Conservation (phyloP, 2,329 filamentous ascomycete genomes). For the Epicoccum nigrum region DNA sequence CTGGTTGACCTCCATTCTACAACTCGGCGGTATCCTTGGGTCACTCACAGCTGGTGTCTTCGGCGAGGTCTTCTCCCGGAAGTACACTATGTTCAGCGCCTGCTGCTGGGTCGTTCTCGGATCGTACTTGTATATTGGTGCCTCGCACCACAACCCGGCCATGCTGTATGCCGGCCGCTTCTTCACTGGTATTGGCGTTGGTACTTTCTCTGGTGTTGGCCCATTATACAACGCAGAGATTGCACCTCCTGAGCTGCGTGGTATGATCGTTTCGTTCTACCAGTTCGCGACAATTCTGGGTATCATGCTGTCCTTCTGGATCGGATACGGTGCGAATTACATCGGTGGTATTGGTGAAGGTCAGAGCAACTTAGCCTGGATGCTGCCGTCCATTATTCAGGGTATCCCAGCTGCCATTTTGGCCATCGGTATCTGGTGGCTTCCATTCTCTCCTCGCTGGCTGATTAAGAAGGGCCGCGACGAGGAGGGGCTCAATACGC, state of each 20-base stretch:
- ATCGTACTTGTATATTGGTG: slow-evolving; percentile 54
- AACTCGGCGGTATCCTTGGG: slow-evolving; percentile 58
- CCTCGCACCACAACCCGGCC: slow-evolving; percentile 47
- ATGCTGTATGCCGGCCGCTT: slow-evolving; percentile 58
- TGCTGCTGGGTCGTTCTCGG: slow-evolving; percentile 52
- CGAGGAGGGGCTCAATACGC: slow-evolving; percentile 28
- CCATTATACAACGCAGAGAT: slow-evolving; percentile 56
- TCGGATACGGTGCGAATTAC: slow-evolving; percentile 38
- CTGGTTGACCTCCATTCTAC: slow-evolving; percentile 60
- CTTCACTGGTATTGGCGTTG: slow-evolving; percentile 58
- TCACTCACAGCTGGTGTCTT: slow-evolving; percentile 57
- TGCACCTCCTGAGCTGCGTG: slow-evolving; percentile 35
- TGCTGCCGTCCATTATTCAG: slow-evolving; percentile 36
- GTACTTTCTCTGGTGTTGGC: slow-evolving; percentile 53
- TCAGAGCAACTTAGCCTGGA: slow-evolving; percentile 37
- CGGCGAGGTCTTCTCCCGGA: slow-evolving; percentile 57
- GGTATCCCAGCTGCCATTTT: slow-evolving; percentile 32
- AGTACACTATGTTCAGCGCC: slow-evolving; percentile 60
- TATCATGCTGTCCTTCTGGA: slow-evolving; percentile 43
- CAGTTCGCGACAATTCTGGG: slow-evolving; percentile 40
- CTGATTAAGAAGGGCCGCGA: slow-evolving; percentile 36
- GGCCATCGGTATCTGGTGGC: slow-evolving; percentile 35
- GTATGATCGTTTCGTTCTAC: slow-evolving; percentile 37
- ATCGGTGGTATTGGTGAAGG: slow-evolving; percentile 53
- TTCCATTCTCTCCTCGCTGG: slow-evolving; percentile 36